Percentiles rank a stretch among this genome's conserved stretches.
These are phyloP conservation scores for Crassisporium funariophilum DNA, from an alignment of 768 basidiomycete species.

Conservation along the genomic window DNA sequence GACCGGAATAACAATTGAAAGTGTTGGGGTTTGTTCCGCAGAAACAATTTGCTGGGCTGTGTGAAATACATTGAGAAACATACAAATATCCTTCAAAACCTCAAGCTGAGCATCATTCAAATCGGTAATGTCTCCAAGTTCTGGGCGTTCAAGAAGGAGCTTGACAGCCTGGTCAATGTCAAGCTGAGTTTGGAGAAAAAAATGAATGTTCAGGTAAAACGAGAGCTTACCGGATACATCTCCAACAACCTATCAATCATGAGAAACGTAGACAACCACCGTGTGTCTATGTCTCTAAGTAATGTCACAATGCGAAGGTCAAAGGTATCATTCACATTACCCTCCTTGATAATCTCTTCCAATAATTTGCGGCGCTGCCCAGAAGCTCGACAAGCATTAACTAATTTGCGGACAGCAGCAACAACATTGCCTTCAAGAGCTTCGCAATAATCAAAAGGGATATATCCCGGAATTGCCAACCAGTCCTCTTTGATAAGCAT, in stretches of 20 bases:
- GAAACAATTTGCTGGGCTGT: slow-evolving; percentile 27
- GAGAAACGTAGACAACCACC: slow-evolving; percentile 34
- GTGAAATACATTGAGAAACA: slow-evolving; percentile 24
- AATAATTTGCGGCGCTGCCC: slow-evolving; percentile 30
- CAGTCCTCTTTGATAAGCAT: not conserved
- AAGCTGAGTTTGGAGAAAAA: not conserved
- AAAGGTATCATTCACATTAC: too few species aligned
- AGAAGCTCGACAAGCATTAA: slow-evolving; percentile 28
- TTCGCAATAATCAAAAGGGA: slow-evolving; percentile 13
- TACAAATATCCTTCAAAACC: slow-evolving; percentile 23
- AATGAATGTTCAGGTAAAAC: not conserved
- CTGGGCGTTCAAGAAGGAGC: too few species aligned
- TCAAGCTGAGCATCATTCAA: slow-evolving; percentile 14
- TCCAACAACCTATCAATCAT: slow-evolving; percentile 30
- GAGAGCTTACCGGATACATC: slow-evolving; percentile 17
- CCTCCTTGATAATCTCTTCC: slow-evolving; percentile 22
- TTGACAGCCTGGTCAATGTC: not conserved
- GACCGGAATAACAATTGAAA: slow-evolving; percentile 27
- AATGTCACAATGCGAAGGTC: slow-evolving; percentile 16
- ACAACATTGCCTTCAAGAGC: slow-evolving; percentile 26
- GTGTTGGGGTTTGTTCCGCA: slow-evolving; percentile 30
- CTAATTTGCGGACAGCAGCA: slow-evolving; percentile 20
- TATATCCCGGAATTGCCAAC: too few species aligned
- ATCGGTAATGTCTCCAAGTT: slow-evolving; percentile 12
- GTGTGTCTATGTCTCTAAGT: slow-evolving; percentile 28